Percentiles rank a stretch among this genome's conserved stretches.
Conservation (phyloP, 306 rosid species). For the Dryas octopetala region DNA sequence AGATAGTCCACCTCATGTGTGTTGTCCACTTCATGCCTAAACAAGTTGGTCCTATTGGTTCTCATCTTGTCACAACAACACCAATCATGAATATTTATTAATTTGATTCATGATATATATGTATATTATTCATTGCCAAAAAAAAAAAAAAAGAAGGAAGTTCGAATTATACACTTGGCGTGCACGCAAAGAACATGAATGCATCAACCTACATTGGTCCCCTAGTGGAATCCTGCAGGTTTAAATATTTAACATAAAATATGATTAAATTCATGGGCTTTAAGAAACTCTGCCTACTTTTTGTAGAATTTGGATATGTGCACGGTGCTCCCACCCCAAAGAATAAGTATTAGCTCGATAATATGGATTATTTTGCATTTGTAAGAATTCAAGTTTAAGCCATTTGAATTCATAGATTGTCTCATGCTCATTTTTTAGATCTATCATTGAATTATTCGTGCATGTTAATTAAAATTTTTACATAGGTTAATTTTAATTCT, state of each 20-base stretch:
- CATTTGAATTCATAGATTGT: too few species aligned
- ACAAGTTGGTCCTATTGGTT: neutral
- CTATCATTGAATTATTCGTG: too few species aligned
- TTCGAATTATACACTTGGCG: neutral
- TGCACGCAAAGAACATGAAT: neutral
- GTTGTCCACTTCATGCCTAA: neutral
- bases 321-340: too few species aligned
- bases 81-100: neutral
- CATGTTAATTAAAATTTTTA: too few species aligned
- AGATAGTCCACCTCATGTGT: neutral
- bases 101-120: neutral
- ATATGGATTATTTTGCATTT: too few species aligned
- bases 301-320: too few species aligned
- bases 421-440: too few species aligned
- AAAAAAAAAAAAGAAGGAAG: neutral
- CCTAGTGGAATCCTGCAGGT: neutral
- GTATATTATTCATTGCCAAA: neutral
- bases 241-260: neutral
- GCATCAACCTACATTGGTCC: neutral
- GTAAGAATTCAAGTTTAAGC: too few species aligned
- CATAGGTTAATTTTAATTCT: neutral
- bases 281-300: too few species aligned
- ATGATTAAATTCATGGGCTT: neutral
- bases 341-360: too few species aligned
- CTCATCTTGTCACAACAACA: constrained; percentile 1